Conservation (phyloP, 129 eudicot species). For the Deinandra increscens region DNA sequence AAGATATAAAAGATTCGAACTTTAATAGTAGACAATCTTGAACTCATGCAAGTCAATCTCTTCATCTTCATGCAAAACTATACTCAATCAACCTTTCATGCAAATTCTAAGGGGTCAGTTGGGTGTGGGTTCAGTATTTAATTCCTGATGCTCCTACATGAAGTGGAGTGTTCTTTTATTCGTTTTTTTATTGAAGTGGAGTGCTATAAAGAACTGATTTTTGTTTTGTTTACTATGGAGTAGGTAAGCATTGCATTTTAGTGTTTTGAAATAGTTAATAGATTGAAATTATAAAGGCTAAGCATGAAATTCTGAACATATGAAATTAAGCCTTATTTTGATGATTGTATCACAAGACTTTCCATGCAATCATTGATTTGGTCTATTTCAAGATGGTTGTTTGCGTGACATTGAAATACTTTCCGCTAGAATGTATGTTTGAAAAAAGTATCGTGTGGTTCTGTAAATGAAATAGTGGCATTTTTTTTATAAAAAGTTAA, state of each 20-base stretch:
- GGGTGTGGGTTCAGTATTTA: no score
- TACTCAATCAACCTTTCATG: no score
- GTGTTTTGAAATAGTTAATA: not conserved
- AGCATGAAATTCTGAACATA: not conserved
- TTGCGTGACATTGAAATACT: not conserved
- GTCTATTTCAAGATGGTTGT: not conserved
- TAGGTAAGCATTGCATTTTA: not conserved
- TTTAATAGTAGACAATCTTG: no score
- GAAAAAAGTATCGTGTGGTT: not conserved
- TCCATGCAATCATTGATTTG: not conserved
- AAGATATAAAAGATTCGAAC: no score
- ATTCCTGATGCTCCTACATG: not conserved
- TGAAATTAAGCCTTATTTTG: not conserved
- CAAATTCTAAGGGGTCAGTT: no score
- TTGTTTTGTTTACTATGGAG: not conserved
- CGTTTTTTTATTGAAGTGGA: not conserved
- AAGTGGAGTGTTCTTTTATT: not conserved
- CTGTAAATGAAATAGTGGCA: not conserved
- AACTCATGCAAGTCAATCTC: no score
- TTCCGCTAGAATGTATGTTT: not conserved
- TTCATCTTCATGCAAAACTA: no score
- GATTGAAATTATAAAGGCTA: not conserved
- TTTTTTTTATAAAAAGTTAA: not conserved
- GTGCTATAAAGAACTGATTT: not conserved
- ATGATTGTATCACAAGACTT: not conserved